phyloP scores from a whole-genome alignment of 768 basidiomycete species.

The Omphalotus guepiniiformis region DNA sequence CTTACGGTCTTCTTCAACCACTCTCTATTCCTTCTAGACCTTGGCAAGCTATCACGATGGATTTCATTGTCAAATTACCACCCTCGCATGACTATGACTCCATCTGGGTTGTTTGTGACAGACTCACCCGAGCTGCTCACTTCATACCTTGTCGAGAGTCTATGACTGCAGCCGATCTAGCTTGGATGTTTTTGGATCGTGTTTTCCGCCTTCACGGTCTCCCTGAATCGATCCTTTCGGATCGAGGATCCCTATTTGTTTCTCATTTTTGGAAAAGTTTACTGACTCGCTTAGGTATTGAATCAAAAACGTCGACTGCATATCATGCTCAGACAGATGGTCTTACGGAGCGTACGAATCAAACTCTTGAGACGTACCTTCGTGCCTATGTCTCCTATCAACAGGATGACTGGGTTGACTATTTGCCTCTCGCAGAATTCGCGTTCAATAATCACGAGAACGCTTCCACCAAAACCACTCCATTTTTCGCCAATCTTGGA shows the following conservation, averaged over 20 bases:
- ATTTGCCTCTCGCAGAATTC: slow-evolving; percentile 37
- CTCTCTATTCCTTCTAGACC: slow-evolving; percentile 31
- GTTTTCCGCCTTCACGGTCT: slow-evolving; percentile 34
- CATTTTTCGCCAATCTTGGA: slow-evolving; percentile 32
- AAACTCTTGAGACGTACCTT: slow-evolving; percentile 32
- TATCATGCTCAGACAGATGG: slow-evolving; percentile 43
- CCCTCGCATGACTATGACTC: slow-evolving; percentile 31
- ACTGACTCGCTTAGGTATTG: slow-evolving; percentile 6
- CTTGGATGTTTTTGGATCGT: slow-evolving; percentile 29
- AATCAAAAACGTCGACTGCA: slow-evolving; percentile 26
- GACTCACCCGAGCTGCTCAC: slow-evolving; percentile 34
- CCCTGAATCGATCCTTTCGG: slow-evolving; percentile 28
- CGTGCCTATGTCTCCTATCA: slow-evolving; percentile 30
- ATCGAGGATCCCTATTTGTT: slow-evolving; percentile 28
- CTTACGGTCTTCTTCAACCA: slow-evolving; percentile 32
- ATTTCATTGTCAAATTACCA: slow-evolving; percentile 40
- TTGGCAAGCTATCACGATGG: slow-evolving; percentile 36
- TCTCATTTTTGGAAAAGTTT: slow-evolving; percentile 26
- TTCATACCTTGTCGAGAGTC: slow-evolving; percentile 34
- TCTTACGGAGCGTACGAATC: slow-evolving; percentile 33
- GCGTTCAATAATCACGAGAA: slow-evolving; percentile 33
- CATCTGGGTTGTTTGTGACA: slow-evolving; percentile 33
- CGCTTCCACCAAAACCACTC: slow-evolving; percentile 28
- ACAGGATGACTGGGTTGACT: slow-evolving; percentile 41
- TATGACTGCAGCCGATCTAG: slow-evolving; percentile 26